A percentile compares a stretch with the other conserved stretches of the same genome.
Conservation (phyloP, 1,139 yeast species). For the Debaryomyces sp. region DNA sequence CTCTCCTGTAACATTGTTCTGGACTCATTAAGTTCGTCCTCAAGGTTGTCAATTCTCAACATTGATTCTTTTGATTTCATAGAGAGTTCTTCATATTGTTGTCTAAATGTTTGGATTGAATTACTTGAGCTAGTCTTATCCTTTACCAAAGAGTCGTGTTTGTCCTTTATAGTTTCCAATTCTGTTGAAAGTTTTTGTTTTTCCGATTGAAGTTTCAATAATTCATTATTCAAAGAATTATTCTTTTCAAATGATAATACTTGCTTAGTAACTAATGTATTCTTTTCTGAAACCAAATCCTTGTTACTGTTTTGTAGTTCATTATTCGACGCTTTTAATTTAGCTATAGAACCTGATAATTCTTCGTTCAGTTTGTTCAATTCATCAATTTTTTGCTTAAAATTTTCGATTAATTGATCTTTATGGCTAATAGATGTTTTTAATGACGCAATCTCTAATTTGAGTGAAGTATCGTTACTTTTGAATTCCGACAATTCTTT, state of each 20-base stretch:
- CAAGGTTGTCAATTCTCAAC: slow-evolving; percentile 63
- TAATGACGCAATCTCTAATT: slow-evolving; percentile 44
- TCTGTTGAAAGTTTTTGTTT: slow-evolving; percentile 55
- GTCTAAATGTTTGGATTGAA: slow-evolving; percentile 60
- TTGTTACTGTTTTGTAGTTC: slow-evolving; percentile 43
- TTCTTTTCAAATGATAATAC: slow-evolving; percentile 41
- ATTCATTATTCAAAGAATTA: slow-evolving; percentile 33
- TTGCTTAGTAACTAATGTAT: slow-evolving; percentile 40
- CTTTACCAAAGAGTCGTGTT: slow-evolving; percentile 50
- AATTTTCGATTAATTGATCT: slow-evolving; percentile 51
- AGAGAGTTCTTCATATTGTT: slow-evolving; percentile 77
- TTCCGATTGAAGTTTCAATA: slow-evolving; percentile 48
- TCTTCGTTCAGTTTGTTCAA: slow-evolving; percentile 40
- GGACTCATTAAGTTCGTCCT: slow-evolving; percentile 79
- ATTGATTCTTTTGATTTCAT: slow-evolving; percentile 69
- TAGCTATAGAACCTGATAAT: slow-evolving; percentile 42
- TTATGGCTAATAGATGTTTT: slow-evolving; percentile 45
- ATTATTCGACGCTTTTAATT: slow-evolving; percentile 44
- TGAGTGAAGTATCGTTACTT: slow-evolving; percentile 43
- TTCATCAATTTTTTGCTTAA: slow-evolving; percentile 39
- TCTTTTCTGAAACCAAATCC: slow-evolving; percentile 38
- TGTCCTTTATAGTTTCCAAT: slow-evolving; percentile 52
- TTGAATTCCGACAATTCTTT: slow-evolving; percentile 35
- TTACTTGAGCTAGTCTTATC: slow-evolving; percentile 52
- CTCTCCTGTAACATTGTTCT: slow-evolving; percentile 76